Percentiles rank a stretch among this genome's conserved stretches.
phyloP scores from a whole-genome alignment of 2,329 filamentous ascomycete species.

The Colletotrichum agaves region DNA sequence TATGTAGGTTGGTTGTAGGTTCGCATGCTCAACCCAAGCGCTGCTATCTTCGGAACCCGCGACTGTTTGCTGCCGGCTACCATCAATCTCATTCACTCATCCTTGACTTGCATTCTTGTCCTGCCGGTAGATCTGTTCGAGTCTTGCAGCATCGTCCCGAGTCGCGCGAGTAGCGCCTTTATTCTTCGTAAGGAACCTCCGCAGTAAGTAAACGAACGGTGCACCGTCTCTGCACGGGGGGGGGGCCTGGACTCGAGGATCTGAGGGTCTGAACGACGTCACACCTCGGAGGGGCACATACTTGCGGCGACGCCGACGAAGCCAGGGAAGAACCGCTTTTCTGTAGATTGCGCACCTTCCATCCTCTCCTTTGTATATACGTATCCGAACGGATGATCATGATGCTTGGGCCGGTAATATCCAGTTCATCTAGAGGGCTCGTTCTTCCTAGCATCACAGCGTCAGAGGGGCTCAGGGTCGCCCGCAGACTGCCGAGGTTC shows the following conservation, averaged over 20 bases:
- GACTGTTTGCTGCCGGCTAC: background rate
- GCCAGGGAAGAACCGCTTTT: background rate
- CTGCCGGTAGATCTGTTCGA: background rate
- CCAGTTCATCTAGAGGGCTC: background rate
- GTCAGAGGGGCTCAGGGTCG: no score
- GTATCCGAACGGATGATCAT: background rate
- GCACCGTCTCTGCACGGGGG: no score
- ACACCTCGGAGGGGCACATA: conserved; percentile 5
- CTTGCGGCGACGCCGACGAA: conserved; percentile 22
- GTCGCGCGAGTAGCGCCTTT: background rate
- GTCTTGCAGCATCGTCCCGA: conserved; percentile 1
- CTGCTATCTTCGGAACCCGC: conserved; percentile 1
- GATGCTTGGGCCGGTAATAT: background rate
- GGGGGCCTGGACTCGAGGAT: no score
- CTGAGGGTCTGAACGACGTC: conserved; percentile 10
- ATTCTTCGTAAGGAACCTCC: background rate
- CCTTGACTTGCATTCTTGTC: background rate
- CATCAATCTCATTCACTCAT: background rate
- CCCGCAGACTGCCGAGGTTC: conserved; percentile 7
- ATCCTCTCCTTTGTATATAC: background rate
- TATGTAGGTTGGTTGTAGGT: background rate
- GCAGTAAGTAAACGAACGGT: no score
- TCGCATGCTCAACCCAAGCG: background rate
- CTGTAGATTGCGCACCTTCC: background rate
- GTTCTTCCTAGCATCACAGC: background rate